Evolutionary conservation across 2,329 filamentous ascomycete genomes (phyloP).

Genomic region (Aspergillus udagawae): DNA sequence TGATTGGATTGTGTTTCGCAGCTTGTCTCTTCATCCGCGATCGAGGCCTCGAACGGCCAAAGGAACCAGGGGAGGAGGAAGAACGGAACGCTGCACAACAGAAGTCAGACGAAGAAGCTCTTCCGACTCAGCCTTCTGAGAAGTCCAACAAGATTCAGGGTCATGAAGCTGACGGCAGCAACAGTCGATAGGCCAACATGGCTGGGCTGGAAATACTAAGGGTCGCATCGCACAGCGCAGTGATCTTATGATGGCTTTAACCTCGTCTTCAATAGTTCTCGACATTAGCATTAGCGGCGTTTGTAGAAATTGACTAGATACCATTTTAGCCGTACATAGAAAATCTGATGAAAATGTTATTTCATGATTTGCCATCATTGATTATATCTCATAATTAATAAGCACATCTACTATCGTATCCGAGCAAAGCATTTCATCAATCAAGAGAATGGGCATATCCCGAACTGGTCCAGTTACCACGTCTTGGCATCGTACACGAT

Average conservation of each 20-base stretch:
- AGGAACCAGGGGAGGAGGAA: conserved; percentile 26
- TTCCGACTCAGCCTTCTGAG: neutral
- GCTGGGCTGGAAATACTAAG: neutral
- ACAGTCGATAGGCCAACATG: neutral
- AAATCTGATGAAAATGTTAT: neutral
- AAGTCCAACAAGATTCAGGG: neutral
- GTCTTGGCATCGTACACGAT: neutral
- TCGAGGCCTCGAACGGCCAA: conserved; percentile 41
- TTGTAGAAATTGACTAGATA: neutral
- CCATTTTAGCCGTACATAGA: neutral
- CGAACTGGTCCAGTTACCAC: neutral
- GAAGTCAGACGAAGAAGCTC: conserved; percentile 21
- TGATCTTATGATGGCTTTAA: neutral
- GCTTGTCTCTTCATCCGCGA: conserved; percentile 52
- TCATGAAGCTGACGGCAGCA: neutral
- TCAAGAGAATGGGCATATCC: neutral
- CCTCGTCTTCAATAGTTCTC: neutral
- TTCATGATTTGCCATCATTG: neutral
- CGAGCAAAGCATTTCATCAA: neutral
- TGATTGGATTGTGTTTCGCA: conserved; percentile 50
- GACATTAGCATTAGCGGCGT: neutral
- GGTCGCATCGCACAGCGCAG: neutral
- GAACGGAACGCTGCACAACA: conserved; percentile 25
- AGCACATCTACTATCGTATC: neutral
- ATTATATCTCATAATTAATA: neutral